A percentile compares a stretch with the other conserved stretches of the same genome.
Conservation (phyloP, 73 alveolate species). For the Urostyla sp. region DNA sequence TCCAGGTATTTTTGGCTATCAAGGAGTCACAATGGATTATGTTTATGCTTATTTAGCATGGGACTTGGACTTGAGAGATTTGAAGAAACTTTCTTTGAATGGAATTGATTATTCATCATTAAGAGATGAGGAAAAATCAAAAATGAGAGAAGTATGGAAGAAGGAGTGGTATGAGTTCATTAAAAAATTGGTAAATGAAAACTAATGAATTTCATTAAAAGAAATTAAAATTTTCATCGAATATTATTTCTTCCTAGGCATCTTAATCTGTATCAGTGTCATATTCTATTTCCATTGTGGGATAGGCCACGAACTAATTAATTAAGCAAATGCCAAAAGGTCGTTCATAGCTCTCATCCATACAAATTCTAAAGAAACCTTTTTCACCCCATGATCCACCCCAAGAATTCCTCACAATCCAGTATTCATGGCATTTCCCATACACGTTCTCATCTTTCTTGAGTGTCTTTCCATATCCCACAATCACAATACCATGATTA, state of each 20-base stretch:
- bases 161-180: conserved; percentile 44
- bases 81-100: conserved; percentile 67
- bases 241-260: neutral
- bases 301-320: conserved; percentile 34
- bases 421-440: conserved; percentile 48
- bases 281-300: conserved; percentile 7
- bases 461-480: conserved; percentile 30
- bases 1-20: conserved; percentile 68
- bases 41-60: conserved; percentile 68
- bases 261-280: neutral
- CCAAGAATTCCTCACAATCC: conserved; percentile 58
- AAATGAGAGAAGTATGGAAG: conserved; percentile 8
- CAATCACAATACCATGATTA: conserved; percentile 47
- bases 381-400: conserved; percentile 53
- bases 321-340: conserved; percentile 49
- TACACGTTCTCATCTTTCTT: conserved; percentile 64
- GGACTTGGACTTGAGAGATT: conserved; percentile 66
- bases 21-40: conserved; percentile 65
- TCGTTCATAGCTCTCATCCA: neutral
- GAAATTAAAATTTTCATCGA: neutral
- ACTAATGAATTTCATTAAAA: neutral
- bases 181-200: neutral
- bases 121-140: conserved; percentile 35
- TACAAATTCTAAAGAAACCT: conserved; percentile 53
- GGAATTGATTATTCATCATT: conserved; percentile 55